Percentiles rank a stretch among this genome's conserved stretches.
phyloP scores from a whole-genome alignment of 2,329 filamentous ascomycete genomes.

The Hirsutella minnesotensis region DNA sequence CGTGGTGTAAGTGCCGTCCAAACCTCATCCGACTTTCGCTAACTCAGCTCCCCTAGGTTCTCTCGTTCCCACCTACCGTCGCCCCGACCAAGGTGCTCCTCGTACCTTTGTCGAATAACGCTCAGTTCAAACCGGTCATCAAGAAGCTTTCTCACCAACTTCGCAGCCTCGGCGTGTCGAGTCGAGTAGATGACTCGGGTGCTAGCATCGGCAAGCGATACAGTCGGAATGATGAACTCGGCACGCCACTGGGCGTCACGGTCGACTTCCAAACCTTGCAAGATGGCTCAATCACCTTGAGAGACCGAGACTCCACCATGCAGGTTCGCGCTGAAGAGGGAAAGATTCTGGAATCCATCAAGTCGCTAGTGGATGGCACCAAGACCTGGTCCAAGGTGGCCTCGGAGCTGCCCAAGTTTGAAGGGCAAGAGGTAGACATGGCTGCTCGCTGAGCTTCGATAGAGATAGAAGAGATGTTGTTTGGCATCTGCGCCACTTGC shows the following conservation, averaged over 20 bases:
- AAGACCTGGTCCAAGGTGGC: slow-evolving; percentile 59
- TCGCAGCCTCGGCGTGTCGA: slow-evolving; percentile 65
- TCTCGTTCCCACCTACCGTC: slow-evolving; percentile 48
- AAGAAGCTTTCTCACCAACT: slow-evolving; percentile 64
- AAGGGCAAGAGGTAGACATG: slow-evolving; percentile 56
- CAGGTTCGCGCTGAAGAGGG: slow-evolving; percentile 80
- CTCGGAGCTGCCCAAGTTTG: slow-evolving; percentile 71
- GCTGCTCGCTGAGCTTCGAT: slow-evolving; percentile 15
- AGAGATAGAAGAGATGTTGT: too few relatives aligned
- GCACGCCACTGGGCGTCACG: slow-evolving; percentile 86
- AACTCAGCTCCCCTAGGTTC: slow-evolving; percentile 27
- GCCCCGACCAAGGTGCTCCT: slow-evolving; percentile 95
- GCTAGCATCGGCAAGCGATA: slow-evolving; percentile 93
- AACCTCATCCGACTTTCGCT: not conserved
- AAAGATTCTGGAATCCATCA: slow-evolving; percentile 65
- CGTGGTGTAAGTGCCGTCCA: slow-evolving; percentile 57
- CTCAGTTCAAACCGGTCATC: slow-evolving; percentile 69
- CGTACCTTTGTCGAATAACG: slow-evolving; percentile 73
- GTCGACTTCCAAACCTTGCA: slow-evolving; percentile 92
- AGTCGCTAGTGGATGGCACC: slow-evolving; percentile 33
- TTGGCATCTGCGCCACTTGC: too few relatives aligned
- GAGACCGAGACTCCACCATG: slow-evolving; percentile 81
- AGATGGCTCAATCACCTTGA: slow-evolving; percentile 74
- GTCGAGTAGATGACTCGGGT: slow-evolving; percentile 78
- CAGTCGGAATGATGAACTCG: slow-evolving; percentile 87